Percentiles rank a stretch among this genome's conserved stretches.
These are phyloP conservation scores for Hordeum pubiflorum DNA, from an alignment of 202 grass and related monocot genomes.

Conservation along the genomic window DNA sequence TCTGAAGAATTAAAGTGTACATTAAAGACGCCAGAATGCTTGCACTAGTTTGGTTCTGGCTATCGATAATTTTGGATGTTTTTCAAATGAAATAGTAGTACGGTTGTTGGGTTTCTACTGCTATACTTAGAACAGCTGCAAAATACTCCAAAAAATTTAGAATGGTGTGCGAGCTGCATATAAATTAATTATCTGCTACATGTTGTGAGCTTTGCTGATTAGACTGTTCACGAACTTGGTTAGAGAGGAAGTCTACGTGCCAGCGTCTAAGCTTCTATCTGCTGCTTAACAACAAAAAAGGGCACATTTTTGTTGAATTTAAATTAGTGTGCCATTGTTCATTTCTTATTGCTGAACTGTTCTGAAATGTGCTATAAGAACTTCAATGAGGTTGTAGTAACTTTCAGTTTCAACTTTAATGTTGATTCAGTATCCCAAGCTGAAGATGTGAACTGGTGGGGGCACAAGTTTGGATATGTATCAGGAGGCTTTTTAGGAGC, in stretches of 20 bases:
- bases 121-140: neutral
- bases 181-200: neutral
- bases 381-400: constrained; percentile 11
- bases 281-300: neutral
- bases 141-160: neutral
- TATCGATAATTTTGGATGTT: neutral
- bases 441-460: constrained; percentile 87
- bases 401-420: neutral
- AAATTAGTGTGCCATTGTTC: neutral
- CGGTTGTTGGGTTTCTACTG: neutral
- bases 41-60: neutral
- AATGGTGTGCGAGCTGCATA: neutral
- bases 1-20: neutral
- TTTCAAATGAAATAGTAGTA: neutral
- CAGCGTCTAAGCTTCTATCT: neutral
- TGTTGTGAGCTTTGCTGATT: neutral
- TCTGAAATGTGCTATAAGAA: neutral
- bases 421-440: constrained; percentile 50
- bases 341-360: neutral
- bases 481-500: constrained; percentile 85
- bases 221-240: neutral
- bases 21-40: neutral
- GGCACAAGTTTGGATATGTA: constrained; percentile 67
- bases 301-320: neutral
- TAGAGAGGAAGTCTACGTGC: neutral